A percentile compares a stretch with the other conserved stretches of the same genome.
phyloP scores from a whole-genome alignment of 495 filamentous ascomycete species.

The Aeminium ludgeri region DNA sequence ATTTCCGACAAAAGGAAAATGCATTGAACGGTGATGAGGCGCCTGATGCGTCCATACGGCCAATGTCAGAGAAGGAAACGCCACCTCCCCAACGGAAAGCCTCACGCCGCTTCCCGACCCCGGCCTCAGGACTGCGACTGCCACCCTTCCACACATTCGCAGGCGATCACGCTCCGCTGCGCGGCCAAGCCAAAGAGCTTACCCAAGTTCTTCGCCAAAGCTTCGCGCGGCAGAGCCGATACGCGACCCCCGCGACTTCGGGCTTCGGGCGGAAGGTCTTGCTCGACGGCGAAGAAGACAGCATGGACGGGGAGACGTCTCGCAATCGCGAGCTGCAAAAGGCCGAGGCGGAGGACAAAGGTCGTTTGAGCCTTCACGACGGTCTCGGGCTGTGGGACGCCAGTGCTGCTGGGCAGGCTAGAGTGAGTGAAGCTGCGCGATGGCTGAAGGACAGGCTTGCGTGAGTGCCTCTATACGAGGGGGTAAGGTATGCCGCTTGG shows the following conservation, averaged over 20 bases:
- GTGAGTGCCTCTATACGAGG: too few relatives aligned
- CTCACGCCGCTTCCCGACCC: conserved; percentile 4
- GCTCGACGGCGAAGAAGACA: conserved; percentile 7
- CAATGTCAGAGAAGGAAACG: neutral
- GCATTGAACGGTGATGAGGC: neutral
- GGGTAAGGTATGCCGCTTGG: too few relatives aligned
- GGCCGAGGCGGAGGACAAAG: neutral
- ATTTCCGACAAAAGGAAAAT: neutral
- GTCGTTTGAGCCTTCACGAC: neutral
- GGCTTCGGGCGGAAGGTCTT: conserved; percentile 13
- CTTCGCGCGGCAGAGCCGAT: conserved; percentile 5
- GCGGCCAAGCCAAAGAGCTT: conserved; percentile 5
- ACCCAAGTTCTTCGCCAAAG: conserved; percentile 1
- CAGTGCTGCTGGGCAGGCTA: neutral
- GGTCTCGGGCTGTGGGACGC: neutral
- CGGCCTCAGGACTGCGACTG: conserved; percentile 4
- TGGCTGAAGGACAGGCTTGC: neutral
- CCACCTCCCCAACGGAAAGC: neutral
- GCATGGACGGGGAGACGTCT: neutral
- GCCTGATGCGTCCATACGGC: too few relatives aligned
- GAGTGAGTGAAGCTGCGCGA: neutral
- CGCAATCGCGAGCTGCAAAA: neutral
- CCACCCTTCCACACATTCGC: conserved; percentile 5
- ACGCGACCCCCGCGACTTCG: neutral
- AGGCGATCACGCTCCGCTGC: neutral